These are phyloP conservation scores for Pyricularia sp. DNA, from an alignment of 2,329 filamentous ascomycete species.

Conservation along the genomic window DNA sequence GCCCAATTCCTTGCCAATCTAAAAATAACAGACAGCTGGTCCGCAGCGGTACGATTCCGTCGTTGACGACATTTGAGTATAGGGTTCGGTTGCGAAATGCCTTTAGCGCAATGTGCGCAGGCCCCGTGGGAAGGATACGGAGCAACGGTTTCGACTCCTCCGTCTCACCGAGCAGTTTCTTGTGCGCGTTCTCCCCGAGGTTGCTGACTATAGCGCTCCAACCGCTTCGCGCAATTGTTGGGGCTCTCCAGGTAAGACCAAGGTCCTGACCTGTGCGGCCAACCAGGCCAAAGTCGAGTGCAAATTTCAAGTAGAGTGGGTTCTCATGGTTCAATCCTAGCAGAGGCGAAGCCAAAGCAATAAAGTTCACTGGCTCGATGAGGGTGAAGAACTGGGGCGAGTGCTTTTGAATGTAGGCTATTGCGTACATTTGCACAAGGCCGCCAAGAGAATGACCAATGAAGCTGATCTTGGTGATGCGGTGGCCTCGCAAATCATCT, in stretches of 20 bases:
- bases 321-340: constrained; percentile 94
- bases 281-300: constrained; percentile 87
- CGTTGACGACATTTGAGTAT: constrained; percentile 95
- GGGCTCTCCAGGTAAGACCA: constrained; percentile 85
- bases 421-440: constrained; percentile 80
- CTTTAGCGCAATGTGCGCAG: constrained; percentile 73
- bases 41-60: constrained; percentile 86
- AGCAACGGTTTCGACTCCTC: constrained; percentile 80
- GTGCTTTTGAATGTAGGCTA: constrained; percentile 94
- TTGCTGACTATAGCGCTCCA: constrained; percentile 82
- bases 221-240: constrained; percentile 70
- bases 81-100: constrained; percentile 85
- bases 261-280: constrained; percentile 94
- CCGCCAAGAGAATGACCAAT: constrained; percentile 86
- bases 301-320: constrained; percentile 92
- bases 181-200: constrained; percentile 55
- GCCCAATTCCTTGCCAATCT: constrained; percentile 87
- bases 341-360: constrained; percentile 76
- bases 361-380: constrained; percentile 82
- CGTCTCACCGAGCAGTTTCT: constrained; percentile 37
- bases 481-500: constrained; percentile 47
- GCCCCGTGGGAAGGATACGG: constrained; percentile 79
- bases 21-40: constrained; percentile 95
- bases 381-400: constrained; percentile 79
- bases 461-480: constrained; percentile 89